Conservation (phyloP, 495 filamentous ascomycete genomes). For the Clavariopsis aquatica region DNA sequence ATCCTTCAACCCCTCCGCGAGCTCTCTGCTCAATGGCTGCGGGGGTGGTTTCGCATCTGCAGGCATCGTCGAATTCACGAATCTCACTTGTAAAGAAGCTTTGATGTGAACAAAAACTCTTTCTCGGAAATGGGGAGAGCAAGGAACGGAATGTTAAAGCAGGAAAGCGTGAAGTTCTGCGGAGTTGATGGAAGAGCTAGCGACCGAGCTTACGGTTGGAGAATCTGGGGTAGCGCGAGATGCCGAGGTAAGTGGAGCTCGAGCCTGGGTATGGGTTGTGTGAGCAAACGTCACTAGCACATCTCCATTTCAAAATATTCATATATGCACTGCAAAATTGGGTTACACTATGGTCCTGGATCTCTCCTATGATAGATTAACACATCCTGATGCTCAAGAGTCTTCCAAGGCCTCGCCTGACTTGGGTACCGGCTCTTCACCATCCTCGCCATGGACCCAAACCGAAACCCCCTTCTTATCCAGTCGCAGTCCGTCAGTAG, state of each 20-base stretch:
- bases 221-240: background rate
- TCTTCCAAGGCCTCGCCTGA: background rate
- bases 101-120: no score
- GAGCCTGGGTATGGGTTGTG: background rate
- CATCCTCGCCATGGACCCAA: constrained; percentile 26
- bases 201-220: background rate
- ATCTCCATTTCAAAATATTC: no score
- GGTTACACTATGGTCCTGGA: background rate
- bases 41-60: constrained; percentile 2
- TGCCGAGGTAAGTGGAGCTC: background rate
- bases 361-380: background rate
- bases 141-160: no score
- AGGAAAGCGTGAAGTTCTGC: background rate
- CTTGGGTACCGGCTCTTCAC: background rate
- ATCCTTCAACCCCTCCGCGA: constrained; percentile 19
- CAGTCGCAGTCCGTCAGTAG: constrained; percentile 28
- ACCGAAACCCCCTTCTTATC: constrained; percentile 34
- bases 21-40: constrained; percentile 26
- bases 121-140: no score
- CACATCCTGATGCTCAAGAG: background rate
- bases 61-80: background rate
- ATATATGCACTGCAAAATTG: no score
- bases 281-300: background rate
- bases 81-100: background rate
- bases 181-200: background rate